A percentile compares a stretch with the other conserved stretches of the same genome.
These are phyloP conservation scores for Populus hybrid DNA, from an alignment of 441 rosid species.

Conservation along the genomic window DNA sequence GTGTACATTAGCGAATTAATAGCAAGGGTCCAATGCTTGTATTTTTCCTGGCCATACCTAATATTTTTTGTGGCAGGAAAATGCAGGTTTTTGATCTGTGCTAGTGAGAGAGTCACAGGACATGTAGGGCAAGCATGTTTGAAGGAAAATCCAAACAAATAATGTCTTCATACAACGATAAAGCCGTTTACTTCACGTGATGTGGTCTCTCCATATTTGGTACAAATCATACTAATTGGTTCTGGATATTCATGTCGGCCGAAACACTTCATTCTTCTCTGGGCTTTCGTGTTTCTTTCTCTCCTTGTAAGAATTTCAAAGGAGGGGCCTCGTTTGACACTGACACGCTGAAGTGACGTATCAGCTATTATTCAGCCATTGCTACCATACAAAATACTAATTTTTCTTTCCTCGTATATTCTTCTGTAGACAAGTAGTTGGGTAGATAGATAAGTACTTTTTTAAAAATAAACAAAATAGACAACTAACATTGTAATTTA, in stretches of 20 bases:
- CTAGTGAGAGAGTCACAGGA: neutral
- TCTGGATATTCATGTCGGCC: constrained; percentile 12
- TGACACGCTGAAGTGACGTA: neutral
- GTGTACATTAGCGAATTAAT: neutral
- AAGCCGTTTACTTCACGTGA: neutral
- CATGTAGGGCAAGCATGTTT: neutral
- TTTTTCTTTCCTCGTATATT: too few species aligned
- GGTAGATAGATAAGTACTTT: too few species aligned
- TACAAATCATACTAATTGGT: neutral
- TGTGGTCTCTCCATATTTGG: neutral
- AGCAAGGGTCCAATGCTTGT: too few species aligned
- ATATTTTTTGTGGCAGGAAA: neutral
- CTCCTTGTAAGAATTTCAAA: too few species aligned
- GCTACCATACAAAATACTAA: neutral
- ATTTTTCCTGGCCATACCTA: too few species aligned
- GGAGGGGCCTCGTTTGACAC: neutral
- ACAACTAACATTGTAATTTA: too few species aligned
- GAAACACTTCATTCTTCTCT: constrained; percentile 3
- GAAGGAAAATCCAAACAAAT: neutral
- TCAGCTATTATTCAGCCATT: neutral
- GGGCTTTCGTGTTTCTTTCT: neutral
- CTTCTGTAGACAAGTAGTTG: too few species aligned
- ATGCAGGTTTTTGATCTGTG: too few species aligned
- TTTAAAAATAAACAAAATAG: too few species aligned
- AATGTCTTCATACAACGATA: neutral